These are phyloP conservation scores for Auriscalpium microsporum DNA, from an alignment of 768 basidiomycete genomes.

Conservation along the genomic window DNA sequence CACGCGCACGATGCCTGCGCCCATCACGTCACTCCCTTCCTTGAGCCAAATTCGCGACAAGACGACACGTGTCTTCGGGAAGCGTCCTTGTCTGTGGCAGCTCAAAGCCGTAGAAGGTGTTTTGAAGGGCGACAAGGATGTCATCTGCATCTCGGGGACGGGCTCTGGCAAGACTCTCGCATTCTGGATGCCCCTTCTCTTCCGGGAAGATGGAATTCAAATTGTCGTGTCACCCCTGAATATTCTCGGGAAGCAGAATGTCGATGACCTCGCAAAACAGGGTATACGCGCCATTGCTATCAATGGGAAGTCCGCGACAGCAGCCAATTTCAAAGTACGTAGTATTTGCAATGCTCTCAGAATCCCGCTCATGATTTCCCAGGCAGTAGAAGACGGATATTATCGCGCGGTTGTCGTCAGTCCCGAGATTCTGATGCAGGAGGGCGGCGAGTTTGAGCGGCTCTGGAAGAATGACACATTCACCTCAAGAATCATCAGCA, in stretches of 20 bases:
- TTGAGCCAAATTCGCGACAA: neutral
- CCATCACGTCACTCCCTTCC: neutral
- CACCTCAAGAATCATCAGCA: slow-evolving; percentile 3
- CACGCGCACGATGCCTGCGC: too few relatives aligned
- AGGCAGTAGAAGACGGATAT: neutral
- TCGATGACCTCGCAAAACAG: neutral
- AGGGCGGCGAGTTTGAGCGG: slow-evolving; percentile 5
- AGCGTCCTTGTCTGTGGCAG: slow-evolving; percentile 13
- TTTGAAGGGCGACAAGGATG: slow-evolving; percentile 4
- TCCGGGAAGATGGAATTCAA: neutral
- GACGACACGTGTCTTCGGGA: neutral
- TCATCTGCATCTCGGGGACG: slow-evolving; percentile 11
- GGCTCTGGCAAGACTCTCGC: slow-evolving; percentile 10
- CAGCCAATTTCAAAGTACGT: slow-evolving; percentile 2
- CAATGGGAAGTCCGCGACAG: neutral
- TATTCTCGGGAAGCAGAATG: slow-evolving; percentile 5
- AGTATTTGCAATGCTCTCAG: too few relatives aligned
- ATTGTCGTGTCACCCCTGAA: neutral
- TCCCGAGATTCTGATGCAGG: slow-evolving; percentile 8
- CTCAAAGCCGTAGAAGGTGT: slow-evolving; percentile 5
- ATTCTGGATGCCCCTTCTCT: slow-evolving; percentile 1
- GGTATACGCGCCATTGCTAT: slow-evolving; percentile 1
- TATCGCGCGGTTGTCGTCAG: slow-evolving; percentile 1
- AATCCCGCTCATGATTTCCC: neutral
- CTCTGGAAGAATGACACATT: slow-evolving; percentile 10